phyloP scores from a whole-genome alignment of 78 protist species.

The Mastigamoeba balamuthi region DNA sequence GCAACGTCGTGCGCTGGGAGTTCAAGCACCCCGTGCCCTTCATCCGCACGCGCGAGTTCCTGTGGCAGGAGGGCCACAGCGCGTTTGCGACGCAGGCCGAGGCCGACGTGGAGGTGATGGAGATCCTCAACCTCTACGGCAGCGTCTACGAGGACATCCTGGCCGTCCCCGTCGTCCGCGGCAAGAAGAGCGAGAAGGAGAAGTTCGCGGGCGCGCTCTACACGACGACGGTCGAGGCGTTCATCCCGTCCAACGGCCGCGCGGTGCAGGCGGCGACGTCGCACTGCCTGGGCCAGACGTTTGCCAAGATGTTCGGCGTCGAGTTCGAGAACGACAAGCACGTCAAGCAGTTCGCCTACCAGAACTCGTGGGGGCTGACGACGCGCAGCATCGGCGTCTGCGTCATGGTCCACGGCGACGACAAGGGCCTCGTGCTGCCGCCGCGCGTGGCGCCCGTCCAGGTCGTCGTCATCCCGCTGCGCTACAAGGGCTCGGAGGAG shows the following conservation, averaged over 20 bases:
- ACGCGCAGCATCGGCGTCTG: constrained; percentile 88
- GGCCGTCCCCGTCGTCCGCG: constrained; percentile 81
- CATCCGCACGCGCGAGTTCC: constrained; percentile 91
- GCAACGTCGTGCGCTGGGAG: constrained; percentile 98
- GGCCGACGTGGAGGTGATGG: constrained; percentile 78
- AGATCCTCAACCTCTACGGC: constrained; percentile 77
- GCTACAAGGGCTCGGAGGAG: constrained; percentile 27
- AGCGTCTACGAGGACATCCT: constrained; percentile 82
- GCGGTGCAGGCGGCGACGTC: constrained; percentile 91
- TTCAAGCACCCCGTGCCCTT: constrained; percentile 95
- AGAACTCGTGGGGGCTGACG: constrained; percentile 96
- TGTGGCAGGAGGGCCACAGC: constrained; percentile 99
- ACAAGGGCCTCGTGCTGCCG: constrained; percentile 95
- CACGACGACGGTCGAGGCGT: constrained; percentile 93
- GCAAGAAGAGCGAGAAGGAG: constrained; percentile 81
- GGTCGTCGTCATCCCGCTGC: constrained; percentile 78
- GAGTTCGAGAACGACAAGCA: constrained; percentile 58
- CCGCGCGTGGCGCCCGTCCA: constrained; percentile 91
- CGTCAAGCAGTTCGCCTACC: constrained; percentile 58
- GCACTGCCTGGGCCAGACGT: constrained; percentile 94
- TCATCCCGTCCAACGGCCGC: constrained; percentile 86
- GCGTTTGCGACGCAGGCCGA: constrained; percentile 73
- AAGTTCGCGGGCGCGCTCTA: constrained; percentile 91
- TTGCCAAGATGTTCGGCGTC: constrained; percentile 91
- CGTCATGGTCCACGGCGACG: constrained; percentile 92